Evolutionary conservation across 2,329 filamentous ascomycete genomes (phyloP).

Genomic region (Xylariaceae sp.): DNA sequence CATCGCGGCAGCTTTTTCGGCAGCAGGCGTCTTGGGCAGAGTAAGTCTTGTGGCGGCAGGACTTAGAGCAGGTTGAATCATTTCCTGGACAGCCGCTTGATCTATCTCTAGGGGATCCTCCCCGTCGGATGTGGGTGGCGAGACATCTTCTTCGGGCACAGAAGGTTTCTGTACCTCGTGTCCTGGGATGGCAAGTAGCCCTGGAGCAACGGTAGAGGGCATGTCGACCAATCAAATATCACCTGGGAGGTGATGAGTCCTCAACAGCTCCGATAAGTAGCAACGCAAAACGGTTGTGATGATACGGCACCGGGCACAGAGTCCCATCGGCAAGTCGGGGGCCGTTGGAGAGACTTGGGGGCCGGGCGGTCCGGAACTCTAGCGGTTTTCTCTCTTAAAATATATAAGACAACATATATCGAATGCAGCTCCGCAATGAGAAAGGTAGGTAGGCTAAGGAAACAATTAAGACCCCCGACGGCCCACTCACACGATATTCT

Average conservation of each 20-base stretch:
- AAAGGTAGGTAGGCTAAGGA: too few relatives aligned
- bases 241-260: constrained; percentile 7
- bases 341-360: not conserved
- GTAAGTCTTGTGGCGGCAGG: constrained; percentile 53
- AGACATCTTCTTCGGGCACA: constrained; percentile 21
- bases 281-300: constrained; percentile 3
- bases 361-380: too few relatives aligned
- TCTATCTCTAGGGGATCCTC: constrained; percentile 41
- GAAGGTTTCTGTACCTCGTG: constrained; percentile 16
- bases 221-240: constrained; percentile 18
- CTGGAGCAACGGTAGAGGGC: constrained; percentile 9
- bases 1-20: constrained; percentile 56
- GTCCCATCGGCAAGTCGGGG: not conserved
- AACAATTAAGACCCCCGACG: too few relatives aligned
- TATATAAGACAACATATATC: not conserved
- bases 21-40: constrained; percentile 50
- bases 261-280: constrained; percentile 7
- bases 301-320: constrained; percentile 10
- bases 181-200: constrained; percentile 10
- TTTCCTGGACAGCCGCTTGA: constrained; percentile 55
- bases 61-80: constrained; percentile 58
- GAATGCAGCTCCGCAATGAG: too few relatives aligned
- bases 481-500: too few relatives aligned
- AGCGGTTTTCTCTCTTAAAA: too few relatives aligned
- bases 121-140: constrained; percentile 23